phyloP scores from a whole-genome alignment of 352 stramenopile species.

The Phytophthora tentaculata region DNA sequence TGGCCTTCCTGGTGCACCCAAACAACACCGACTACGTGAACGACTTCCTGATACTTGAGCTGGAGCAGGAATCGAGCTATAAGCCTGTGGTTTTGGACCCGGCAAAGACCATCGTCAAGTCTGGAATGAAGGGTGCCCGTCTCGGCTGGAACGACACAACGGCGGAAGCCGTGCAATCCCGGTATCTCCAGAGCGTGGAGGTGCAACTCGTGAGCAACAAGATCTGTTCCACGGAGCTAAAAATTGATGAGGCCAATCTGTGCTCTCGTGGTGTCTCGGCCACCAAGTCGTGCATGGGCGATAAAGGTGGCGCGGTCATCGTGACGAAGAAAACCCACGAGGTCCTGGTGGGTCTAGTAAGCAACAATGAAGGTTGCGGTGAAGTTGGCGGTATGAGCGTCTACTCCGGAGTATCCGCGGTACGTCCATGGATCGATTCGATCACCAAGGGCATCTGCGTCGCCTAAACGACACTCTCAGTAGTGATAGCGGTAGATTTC shows the following conservation, averaged over 20 bases:
- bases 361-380: constrained; percentile 55
- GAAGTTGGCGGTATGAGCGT: constrained; percentile 51
- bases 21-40: constrained; percentile 34
- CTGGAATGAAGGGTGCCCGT: constrained; percentile 38
- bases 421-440: constrained; percentile 53
- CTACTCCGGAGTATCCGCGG: constrained; percentile 59
- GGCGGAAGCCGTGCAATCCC: constrained; percentile 43
- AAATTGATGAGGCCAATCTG: constrained; percentile 47
- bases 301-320: constrained; percentile 61
- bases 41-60: constrained; percentile 67
- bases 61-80: constrained; percentile 37
- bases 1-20: constrained; percentile 50
- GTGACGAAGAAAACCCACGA: constrained; percentile 36
- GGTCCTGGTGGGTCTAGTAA: constrained; percentile 59
- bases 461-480: constrained; percentile 13
- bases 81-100: constrained; percentile 42
- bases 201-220: constrained; percentile 50
- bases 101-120: constrained; percentile 38
- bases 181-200: constrained; percentile 49
- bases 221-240: constrained; percentile 40
- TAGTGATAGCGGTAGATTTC: constrained; percentile 17
- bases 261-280: constrained; percentile 53
- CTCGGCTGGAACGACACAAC: constrained; percentile 52
- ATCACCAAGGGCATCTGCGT: constrained; percentile 37
- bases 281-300: constrained; percentile 64